Base-by-base conservation (phyloP, 2,329 filamentous ascomycete genomes). In the Stylonectria norvegica region DNA sequence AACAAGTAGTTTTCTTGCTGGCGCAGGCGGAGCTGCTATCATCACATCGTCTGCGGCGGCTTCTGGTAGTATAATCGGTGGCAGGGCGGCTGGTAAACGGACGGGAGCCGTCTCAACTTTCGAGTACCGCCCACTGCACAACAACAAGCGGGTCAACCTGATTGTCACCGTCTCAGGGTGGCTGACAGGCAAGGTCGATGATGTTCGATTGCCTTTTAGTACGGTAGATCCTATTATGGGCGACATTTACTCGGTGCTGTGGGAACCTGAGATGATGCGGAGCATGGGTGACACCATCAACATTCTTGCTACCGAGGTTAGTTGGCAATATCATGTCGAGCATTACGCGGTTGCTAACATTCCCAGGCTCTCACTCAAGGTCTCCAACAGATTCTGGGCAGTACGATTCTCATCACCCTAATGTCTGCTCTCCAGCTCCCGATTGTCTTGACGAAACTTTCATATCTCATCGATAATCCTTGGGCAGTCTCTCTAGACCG, bases 201-300 rank as follows among this genome's bases (percentile, higher is more conserved):
- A 98, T 63, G 90, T 98, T 35, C 86, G 93, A 45, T 68, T 98
- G 57, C 93, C 93, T 6, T 98, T 86, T 66, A 96, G 89, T 69
- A 98, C 94, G 0, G 85, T 98, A 5, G 90, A 98, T 63, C 89
- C 94, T 1, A 80, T 97, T 48, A 98, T 98, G 93, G 93, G 93
- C 10, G 93, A 98, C 60, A 83, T 98, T 12, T 98, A 98, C 68
- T 96, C 91, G 1, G 84, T 98, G 9, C 73, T 94, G 43, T 98
- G 93, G 90, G 93, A 98, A 64, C 94, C 93, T 3, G 93, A 98
- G 61, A 95, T 98, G 90, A 76, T 98, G 60, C 85, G 82, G 55
- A 95, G 89, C 65, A 98, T 96, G 84, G 93, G 93, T 78, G 88
- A 93, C 62, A 98, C 93, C 32, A 97, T 98, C 58, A 96, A 96